phyloP scores from a whole-genome alignment of 371 early-diverging fungal genomes.

The Lichtheimia ramosa region DNA sequence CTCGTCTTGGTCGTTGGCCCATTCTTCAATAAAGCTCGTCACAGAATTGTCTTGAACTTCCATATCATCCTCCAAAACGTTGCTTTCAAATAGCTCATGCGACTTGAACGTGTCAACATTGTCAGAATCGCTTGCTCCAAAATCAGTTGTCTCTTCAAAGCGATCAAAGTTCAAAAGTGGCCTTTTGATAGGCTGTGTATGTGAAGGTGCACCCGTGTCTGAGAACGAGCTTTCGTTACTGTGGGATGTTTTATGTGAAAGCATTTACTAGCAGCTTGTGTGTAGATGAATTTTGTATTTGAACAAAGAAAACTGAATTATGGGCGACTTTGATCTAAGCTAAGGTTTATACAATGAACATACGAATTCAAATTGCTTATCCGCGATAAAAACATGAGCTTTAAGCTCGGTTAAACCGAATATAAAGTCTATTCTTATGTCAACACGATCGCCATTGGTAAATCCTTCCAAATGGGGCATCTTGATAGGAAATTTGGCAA shows the following conservation, averaged over 20 bases:
- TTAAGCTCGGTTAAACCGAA: conserved; percentile 18
- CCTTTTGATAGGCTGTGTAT: not conserved
- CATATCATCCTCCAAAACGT: not conserved
- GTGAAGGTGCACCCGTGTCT: too few relatives aligned
- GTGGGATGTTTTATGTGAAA: too few relatives aligned
- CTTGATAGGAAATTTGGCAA: conserved; percentile 40
- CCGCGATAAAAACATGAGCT: conserved; percentile 17
- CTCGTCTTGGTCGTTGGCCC: not conserved
- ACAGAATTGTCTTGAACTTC: not conserved
- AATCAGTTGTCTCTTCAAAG: not conserved
- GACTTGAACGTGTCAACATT: not conserved
- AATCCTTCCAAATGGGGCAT: conserved; percentile 20
- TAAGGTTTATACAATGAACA: conserved; percentile 7
- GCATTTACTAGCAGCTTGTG: too few relatives aligned
- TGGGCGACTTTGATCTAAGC: not conserved
- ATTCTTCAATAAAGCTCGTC: not conserved
- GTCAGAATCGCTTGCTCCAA: not conserved
- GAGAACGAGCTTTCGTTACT: too few relatives aligned
- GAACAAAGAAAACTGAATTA: too few relatives aligned
- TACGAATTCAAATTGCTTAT: conserved; percentile 11
- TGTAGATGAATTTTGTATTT: too few relatives aligned
- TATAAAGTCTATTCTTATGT: conserved; percentile 22
- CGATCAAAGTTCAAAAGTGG: not conserved
- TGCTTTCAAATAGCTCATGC: not conserved
- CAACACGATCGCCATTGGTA: conserved; percentile 19